These are phyloP conservation scores for Penicillium palitans DNA, from an alignment of 2,329 filamentous ascomycete genomes.

Conservation along the genomic window DNA sequence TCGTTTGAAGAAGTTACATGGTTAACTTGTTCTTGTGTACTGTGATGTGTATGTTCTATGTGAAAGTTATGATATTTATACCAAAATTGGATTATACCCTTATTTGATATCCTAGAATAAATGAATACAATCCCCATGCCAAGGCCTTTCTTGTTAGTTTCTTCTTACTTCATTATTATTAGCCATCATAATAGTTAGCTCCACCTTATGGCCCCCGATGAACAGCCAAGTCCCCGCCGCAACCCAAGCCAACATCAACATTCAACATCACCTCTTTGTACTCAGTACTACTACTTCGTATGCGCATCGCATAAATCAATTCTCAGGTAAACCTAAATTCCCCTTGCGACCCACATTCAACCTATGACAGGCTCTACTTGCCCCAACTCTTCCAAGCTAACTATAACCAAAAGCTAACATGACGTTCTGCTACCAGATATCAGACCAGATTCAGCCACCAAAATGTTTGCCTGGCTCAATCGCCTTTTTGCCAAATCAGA, in stretches of 20 bases:
- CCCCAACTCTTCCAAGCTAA: neutral
- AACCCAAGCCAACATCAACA: neutral
- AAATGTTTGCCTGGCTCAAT: neutral
- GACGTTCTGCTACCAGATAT: too few species aligned
- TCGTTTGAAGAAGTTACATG: constrained; percentile 1
- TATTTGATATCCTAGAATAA: neutral
- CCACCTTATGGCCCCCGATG: neutral
- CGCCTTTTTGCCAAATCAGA: neutral
- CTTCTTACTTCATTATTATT: too few species aligned
- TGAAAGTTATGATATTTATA: neutral
- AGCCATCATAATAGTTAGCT: neutral
- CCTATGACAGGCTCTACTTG: neutral
- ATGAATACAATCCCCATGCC: neutral
- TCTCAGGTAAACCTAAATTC: neutral
- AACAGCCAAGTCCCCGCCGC: neutral
- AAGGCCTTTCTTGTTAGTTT: neutral
- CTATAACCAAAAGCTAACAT: neutral
- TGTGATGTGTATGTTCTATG: neutral
- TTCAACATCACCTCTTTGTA: neutral
- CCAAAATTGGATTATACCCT: neutral
- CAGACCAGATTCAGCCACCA: neutral
- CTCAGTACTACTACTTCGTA: neutral
- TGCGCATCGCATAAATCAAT: neutral
- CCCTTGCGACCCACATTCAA: neutral
- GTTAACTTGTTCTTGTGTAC: neutral